Conservation (phyloP, 2,329 filamentous ascomycete species). For the Metarhizium anisopliae region DNA sequence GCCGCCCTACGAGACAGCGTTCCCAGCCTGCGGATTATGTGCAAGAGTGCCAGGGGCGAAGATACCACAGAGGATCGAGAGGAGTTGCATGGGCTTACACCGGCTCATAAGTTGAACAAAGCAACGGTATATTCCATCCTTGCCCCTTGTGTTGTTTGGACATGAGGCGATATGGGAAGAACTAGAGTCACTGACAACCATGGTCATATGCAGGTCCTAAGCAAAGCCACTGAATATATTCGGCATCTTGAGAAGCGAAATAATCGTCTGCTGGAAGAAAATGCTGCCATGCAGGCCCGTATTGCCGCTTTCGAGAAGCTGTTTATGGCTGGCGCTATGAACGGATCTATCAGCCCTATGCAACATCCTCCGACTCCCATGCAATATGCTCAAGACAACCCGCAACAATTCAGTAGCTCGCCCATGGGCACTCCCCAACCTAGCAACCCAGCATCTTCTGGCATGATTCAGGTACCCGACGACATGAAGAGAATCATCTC, state of each 20-base stretch:
- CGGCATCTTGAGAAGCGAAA: slow-evolving; percentile 88
- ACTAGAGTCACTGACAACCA: background rate
- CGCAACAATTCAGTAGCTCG: slow-evolving; percentile 36
- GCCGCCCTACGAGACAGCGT: slow-evolving; percentile 86
- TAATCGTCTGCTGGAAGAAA: slow-evolving; percentile 72
- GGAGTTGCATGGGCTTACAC: slow-evolving; percentile 64
- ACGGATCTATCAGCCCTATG: slow-evolving; percentile 45
- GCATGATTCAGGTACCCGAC: slow-evolving; percentile 58
- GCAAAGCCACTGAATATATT: slow-evolving; percentile 95
- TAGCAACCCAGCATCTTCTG: slow-evolving; percentile 34
- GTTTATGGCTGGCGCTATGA: slow-evolving; percentile 68
- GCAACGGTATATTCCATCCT: slow-evolving; percentile 56
- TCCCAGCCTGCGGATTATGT: slow-evolving; percentile 78
- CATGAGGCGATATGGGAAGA: background rate
- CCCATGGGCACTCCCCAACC: slow-evolving; percentile 30
- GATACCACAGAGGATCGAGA: slow-evolving; percentile 67
- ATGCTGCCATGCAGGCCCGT: slow-evolving; percentile 66
- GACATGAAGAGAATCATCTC: slow-evolving; percentile 55
- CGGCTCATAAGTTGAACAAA: slow-evolving; percentile 93
- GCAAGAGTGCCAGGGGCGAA: slow-evolving; percentile 59
- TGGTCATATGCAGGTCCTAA: slow-evolving; percentile 52
- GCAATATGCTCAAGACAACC: slow-evolving; percentile 34
- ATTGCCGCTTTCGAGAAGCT: slow-evolving; percentile 71
- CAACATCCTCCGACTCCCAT: slow-evolving; percentile 46
- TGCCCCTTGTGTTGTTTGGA: background rate